Evolutionary conservation across 176 grass and related monocot species (phyloP).

Genomic region (Lolium multiflorum): DNA sequence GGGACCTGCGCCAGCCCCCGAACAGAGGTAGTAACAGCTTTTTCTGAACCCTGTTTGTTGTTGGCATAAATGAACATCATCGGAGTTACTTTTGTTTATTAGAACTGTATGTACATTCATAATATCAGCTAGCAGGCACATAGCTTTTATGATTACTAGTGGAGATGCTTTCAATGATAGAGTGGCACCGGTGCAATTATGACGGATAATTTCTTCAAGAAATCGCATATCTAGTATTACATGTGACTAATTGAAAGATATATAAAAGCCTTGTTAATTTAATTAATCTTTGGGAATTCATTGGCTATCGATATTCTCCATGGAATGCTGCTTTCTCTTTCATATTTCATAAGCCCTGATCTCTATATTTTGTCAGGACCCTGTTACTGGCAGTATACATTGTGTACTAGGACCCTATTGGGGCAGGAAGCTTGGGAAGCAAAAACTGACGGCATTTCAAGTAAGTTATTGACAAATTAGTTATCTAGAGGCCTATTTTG

Average conservation of each 20-base stretch:
- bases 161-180: no score
- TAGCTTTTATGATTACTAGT: not conserved
- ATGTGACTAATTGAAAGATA: no score
- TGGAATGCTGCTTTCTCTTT: not conserved
- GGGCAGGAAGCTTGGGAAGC: conserved; percentile 73
- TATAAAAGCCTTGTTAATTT: not conserved
- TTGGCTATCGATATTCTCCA: not conserved
- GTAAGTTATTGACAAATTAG: conserved; percentile 29
- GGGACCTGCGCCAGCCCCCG: no score
- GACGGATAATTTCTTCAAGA: not conserved
- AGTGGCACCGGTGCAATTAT: not conserved
- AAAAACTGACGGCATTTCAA: conserved; percentile 63
- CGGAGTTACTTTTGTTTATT: not conserved
- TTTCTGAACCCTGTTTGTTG: not conserved
- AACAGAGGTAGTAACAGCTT: no score
- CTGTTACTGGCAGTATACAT: conserved; percentile 74
- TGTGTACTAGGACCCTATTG: conserved; percentile 73
- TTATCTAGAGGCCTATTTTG: not conserved
- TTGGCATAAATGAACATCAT: not conserved
- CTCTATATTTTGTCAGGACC: conserved; percentile 52
- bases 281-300: not conserved
- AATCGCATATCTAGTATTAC: not conserved
- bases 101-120: not conserved
- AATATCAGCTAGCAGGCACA: not conserved
- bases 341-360: not conserved